These are phyloP conservation scores for Ustilago loliicola DNA, from an alignment of 1,284 basidiomycete genomes.

Conservation along the genomic window DNA sequence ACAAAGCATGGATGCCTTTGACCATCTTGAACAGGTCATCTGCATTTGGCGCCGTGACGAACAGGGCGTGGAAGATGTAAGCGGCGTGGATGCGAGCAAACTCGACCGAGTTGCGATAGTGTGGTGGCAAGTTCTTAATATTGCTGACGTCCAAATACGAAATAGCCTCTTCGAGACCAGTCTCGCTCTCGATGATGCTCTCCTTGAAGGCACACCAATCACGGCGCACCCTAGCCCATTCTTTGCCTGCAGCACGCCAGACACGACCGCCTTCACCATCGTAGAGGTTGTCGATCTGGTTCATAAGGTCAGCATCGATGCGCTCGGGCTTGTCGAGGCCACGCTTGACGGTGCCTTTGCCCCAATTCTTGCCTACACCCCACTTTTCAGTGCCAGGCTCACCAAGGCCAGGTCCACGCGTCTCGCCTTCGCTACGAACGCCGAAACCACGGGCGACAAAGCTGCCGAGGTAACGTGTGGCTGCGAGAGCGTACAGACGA, in stretches of 20 bases:
- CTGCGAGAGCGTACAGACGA: slow-evolving; percentile 59
- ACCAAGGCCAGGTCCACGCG: slow-evolving; percentile 65
- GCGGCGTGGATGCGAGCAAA: slow-evolving; percentile 65
- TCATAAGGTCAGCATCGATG: slow-evolving; percentile 52
- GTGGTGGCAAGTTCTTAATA: slow-evolving; percentile 63
- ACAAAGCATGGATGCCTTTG: slow-evolving; percentile 64
- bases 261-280: slow-evolving; percentile 51
- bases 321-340: slow-evolving; percentile 65
- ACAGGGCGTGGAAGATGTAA: slow-evolving; percentile 63
- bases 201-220: slow-evolving; percentile 67
- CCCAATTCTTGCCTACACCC: slow-evolving; percentile 70
- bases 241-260: slow-evolving; percentile 63
- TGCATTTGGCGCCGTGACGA: slow-evolving; percentile 63
- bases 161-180: slow-evolving; percentile 63
- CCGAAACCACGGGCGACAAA: slow-evolving; percentile 67
- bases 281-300: slow-evolving; percentile 60
- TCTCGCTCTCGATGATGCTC: slow-evolving; percentile 67
- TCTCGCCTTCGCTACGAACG: slow-evolving; percentile 65
- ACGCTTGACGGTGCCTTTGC: slow-evolving; percentile 69
- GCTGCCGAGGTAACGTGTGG: slow-evolving; percentile 64
- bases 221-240: slow-evolving; percentile 50
- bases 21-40: slow-evolving; percentile 66
- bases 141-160: slow-evolving; percentile 61
- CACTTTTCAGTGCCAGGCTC: slow-evolving; percentile 64
- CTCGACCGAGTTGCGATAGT: slow-evolving; percentile 66